Base-by-base conservation (phyloP, 176 grass and related monocot species). In the Lolium multiflorum region DNA sequence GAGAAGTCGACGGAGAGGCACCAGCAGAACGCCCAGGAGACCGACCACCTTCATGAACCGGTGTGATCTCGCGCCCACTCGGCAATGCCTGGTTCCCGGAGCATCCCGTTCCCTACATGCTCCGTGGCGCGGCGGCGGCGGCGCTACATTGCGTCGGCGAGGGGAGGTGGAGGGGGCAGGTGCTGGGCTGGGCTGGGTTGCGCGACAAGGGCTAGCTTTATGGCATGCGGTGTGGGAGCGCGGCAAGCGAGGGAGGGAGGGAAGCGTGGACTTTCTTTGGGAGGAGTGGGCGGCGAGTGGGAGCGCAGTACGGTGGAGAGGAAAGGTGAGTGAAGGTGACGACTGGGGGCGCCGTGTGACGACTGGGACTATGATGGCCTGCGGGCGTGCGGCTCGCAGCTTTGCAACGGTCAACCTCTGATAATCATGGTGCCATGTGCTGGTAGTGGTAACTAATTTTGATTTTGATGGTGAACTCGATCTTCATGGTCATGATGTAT, bases 261-360 rank as follows among this genome's bases (percentile, higher is more conserved):
- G 47, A 35, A 35, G 31, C 31, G 72, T 75, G 72, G 47, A 75
- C 72, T 74, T 74, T 74, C 15, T 56, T 56, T 56, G 13, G 6
- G 70, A 39, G 47, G 72, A 75, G 72, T 75, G 71, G 71, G 71
- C 21, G 13, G 71, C 46, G 46, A 74, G 71, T 74, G 71, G 71
- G 71, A 74, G 71, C 46, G 71, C 71, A 73, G 71, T 73, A 68
- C 31, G 65, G 65, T 12, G 13, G 50, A 22, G 24, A 63, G 9
- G 11, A 67, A 74, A n/a, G n/a, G n/a, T n/a, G n/a, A n/a, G n/a
- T n/a, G n/a, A n/a, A 74, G 44, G 72, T 75, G 72, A 75, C 72
- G 72, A 17, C 47, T 6, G 18, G 1, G 37, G 66, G 37, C 66
- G 66, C 17, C 16, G 44, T 26, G 47, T 74, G 46, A 75, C 72